These are phyloP conservation scores for Cladophialophora yegresii DNA, from an alignment of 2,329 filamentous ascomycete species.

Conservation along the genomic window DNA sequence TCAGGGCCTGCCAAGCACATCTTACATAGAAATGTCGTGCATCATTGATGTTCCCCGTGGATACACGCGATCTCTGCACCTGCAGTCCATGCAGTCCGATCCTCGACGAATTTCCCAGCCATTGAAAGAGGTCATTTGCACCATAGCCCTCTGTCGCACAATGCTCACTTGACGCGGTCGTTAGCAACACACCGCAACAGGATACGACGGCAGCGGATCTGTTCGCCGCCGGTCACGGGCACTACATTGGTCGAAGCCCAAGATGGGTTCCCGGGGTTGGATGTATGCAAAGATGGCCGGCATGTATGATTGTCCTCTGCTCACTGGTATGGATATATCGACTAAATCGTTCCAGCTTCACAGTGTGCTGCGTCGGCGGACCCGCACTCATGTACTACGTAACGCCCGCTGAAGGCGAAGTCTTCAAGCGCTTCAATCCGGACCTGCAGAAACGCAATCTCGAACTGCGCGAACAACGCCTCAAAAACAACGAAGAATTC, in stretches of 20 bases:
- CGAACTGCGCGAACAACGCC: constrained; percentile 72
- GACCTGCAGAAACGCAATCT: constrained; percentile 87
- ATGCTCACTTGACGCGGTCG: not conserved
- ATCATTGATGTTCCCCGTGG: constrained; percentile 12
- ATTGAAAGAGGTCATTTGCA: not conserved
- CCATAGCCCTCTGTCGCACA: not conserved
- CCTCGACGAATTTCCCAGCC: not conserved
- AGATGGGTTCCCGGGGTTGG: constrained; percentile 41
- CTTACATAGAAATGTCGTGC: constrained; percentile 13
- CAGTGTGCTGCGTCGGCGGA: constrained; percentile 73
- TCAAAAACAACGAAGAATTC: constrained; percentile 89
- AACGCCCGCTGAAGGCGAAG: constrained; percentile 81
- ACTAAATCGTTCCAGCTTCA: constrained; percentile 58
- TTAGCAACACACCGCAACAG: not conserved
- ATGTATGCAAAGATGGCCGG: constrained; percentile 68
- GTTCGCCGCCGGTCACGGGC: not conserved
- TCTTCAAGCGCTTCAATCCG: constrained; percentile 88
- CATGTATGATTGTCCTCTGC: constrained; percentile 52
- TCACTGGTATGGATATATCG: constrained; percentile 6
- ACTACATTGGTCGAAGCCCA: constrained; percentile 4
- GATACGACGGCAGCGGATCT: not conserved
- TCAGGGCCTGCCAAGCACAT: constrained; percentile 22
- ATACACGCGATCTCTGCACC: not conserved
- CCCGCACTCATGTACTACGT: constrained; percentile 76
- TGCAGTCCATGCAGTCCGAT: not conserved